Base-by-base conservation (phyloP, 441 rosid species). In the Lepidium campestre region DNA sequence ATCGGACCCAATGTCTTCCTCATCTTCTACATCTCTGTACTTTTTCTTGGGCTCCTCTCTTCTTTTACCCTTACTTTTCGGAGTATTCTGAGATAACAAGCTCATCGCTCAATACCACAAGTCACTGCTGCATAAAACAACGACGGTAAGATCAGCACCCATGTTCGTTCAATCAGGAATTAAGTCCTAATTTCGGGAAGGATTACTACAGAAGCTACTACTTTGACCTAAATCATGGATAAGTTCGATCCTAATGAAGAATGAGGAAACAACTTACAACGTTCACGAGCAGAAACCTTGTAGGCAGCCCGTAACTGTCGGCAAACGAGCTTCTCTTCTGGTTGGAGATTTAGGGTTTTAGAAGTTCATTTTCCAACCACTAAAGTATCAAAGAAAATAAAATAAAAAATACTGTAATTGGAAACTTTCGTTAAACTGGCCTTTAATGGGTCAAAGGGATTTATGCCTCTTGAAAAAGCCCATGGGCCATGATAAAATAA, bases 61-160 rank as follows among this genome's bases (percentile, higher is more conserved):
- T 48, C 48, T 79, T 2, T 2, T 57, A 44, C 41, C 19, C 75
- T 82, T 83, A 75, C 67, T 84, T 6, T 71, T 63, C 48, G 71
- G 79, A 67, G 50, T 59, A 63, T 83, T 83, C 70, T 88, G 91
- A 41, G 91, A 88, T 72, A 88, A 81, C 82, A 80, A 75, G 62
- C 82, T 81, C 90, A 88, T 78, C 47, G 57, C 75, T 73, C 53
- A 59, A 37, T 58, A 32, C 54, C 57, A 35, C 10, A 46, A 52
- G 3, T 37, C 35, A 27, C 68, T 10, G 58, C 64, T 56, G 55
- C 49, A 74, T 6, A 14, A 10, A 54, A 13, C 6, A 25, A 57
- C 62, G 57, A 58, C 48, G 2, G 25, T 58, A 65, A 65, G 67
- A 49, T 31, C 65, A 42, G 7, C 39, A 48, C 0, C 18, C 56